phyloP scores from a whole-genome alignment of 2,329 filamentous ascomycete species.

The Claviceps sp. region DNA sequence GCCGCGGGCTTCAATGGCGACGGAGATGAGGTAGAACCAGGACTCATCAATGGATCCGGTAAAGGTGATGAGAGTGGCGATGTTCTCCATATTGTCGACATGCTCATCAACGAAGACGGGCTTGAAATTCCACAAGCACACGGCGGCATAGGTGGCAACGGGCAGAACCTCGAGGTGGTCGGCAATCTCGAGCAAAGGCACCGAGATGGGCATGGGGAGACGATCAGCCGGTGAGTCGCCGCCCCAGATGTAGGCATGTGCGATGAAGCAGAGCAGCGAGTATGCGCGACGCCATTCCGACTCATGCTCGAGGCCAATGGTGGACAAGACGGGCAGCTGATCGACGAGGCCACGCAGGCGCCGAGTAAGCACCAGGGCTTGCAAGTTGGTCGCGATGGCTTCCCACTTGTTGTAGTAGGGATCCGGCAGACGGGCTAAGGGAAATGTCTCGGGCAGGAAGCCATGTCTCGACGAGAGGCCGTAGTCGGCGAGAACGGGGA shows the following conservation, averaged over 20 bases:
- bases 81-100: conserved; percentile 73
- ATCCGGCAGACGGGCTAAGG: conserved; percentile 69
- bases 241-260: conserved; percentile 94
- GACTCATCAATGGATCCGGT: conserved; percentile 93
- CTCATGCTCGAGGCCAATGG: conserved; percentile 65
- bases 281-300: conserved; percentile 92
- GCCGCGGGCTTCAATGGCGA: conserved; percentile 87
- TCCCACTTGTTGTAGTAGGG: conserved; percentile 96
- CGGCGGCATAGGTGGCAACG: conserved; percentile 83
- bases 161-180: conserved; percentile 72
- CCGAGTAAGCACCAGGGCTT: conserved; percentile 73
- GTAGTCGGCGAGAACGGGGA: conserved; percentile 60
- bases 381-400: conserved; percentile 69
- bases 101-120: conserved; percentile 74
- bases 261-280: conserved; percentile 76
- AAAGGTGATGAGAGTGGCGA: conserved; percentile 78
- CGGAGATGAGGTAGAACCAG: conserved; percentile 95
- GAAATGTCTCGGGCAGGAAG: conserved; percentile 73
- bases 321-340: conserved; percentile 69
- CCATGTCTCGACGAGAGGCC: conserved; percentile 67
- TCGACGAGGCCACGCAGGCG: conserved; percentile 71
- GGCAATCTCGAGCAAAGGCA: conserved; percentile 69
- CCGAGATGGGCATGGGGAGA: conserved; percentile 68
- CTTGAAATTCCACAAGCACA: conserved; percentile 95
- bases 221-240: conserved; percentile 69